phyloP scores from a whole-genome alignment of 805 yeast genomes.

The Yarrowia sp. region DNA sequence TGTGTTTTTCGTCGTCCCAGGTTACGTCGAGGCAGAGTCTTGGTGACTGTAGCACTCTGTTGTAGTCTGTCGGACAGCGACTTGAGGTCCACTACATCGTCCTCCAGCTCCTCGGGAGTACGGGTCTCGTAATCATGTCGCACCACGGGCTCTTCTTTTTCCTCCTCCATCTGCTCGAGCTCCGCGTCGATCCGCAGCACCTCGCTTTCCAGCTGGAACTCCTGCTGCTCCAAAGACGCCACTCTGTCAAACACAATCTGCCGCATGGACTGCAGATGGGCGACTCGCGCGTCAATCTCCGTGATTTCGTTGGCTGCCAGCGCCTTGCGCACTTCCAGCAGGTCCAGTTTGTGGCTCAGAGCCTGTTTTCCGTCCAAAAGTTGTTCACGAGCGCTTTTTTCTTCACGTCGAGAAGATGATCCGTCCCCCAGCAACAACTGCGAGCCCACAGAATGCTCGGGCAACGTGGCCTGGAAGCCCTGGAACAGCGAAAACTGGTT shows the following conservation, averaged over 20 bases:
- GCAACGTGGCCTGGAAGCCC: constrained; percentile 57
- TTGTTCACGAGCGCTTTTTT: constrained; percentile 37
- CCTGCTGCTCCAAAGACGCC: constrained; percentile 58
- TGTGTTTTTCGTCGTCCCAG: constrained; percentile 46
- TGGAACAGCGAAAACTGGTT: constrained; percentile 56
- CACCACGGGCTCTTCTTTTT: not conserved
- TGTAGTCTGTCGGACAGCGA: not conserved
- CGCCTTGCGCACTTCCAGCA: constrained; percentile 60
- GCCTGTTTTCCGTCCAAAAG: constrained; percentile 41
- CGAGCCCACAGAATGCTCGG: constrained; percentile 9
- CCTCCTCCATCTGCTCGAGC: constrained; percentile 22
- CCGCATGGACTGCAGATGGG: constrained; percentile 50
- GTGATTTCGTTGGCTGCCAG: constrained; percentile 60
- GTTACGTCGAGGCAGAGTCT: constrained; percentile 33
- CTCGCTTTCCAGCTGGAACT: constrained; percentile 49
- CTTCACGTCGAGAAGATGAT: constrained; percentile 27
- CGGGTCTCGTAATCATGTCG: not conserved
- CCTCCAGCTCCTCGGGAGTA: constrained; percentile 7
- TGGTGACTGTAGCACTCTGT: not conserved
- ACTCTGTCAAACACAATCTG: constrained; percentile 55
- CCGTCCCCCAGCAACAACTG: constrained; percentile 27
- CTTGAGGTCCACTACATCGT: not conserved
- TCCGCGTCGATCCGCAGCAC: constrained; percentile 27
- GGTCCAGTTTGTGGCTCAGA: constrained; percentile 48
- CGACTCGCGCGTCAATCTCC: constrained; percentile 59